Evolutionary conservation across 2,329 filamentous ascomycete genomes (phyloP).

Genomic region (Cordyceps cateniannulata): DNA sequence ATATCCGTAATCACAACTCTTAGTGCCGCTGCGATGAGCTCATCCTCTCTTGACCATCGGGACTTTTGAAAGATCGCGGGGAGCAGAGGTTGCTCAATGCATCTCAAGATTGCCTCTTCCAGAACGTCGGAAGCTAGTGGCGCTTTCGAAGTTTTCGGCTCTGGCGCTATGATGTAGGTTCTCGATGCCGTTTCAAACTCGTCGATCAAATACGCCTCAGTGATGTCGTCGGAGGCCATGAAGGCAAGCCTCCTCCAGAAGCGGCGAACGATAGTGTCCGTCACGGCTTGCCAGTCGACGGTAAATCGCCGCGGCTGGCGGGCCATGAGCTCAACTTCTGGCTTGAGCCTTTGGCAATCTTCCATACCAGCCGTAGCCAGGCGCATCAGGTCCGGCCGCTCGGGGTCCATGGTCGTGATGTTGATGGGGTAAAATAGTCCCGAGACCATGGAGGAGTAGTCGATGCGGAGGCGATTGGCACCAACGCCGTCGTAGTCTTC

Average conservation of each 20-base stretch:
- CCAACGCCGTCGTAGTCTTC: slow-evolving; percentile 42
- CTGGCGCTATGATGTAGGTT: slow-evolving; percentile 36
- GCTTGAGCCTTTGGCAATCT: slow-evolving; percentile 30
- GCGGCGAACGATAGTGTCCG: slow-evolving; percentile 58
- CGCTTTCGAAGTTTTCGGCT: slow-evolving; percentile 7
- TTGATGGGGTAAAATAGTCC: slow-evolving; percentile 46
- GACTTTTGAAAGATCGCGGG: background rate
- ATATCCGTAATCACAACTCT: slow-evolving; percentile 8
- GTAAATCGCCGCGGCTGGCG: slow-evolving; percentile 22
- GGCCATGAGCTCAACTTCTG: slow-evolving; percentile 39
- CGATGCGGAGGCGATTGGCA: slow-evolving; percentile 33
- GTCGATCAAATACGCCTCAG: slow-evolving; percentile 24
- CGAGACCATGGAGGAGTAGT: slow-evolving; percentile 46
- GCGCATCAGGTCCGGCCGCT: slow-evolving; percentile 27
- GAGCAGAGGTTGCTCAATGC: background rate
- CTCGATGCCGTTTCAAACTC: slow-evolving; percentile 35
- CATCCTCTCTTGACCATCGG: slow-evolving; percentile 8
- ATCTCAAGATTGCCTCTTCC: background rate
- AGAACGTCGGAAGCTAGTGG: background rate
- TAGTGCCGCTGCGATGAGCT: slow-evolving; percentile 13
- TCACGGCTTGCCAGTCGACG: slow-evolving; percentile 59
- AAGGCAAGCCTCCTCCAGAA: slow-evolving; percentile 50
- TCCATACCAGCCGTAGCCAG: slow-evolving; percentile 22
- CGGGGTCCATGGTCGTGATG: slow-evolving; percentile 34
- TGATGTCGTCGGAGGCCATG: slow-evolving; percentile 26